These are phyloP conservation scores for Bruguiera hainesii DNA, from an alignment of 441 rosid genomes.

Conservation along the genomic window DNA sequence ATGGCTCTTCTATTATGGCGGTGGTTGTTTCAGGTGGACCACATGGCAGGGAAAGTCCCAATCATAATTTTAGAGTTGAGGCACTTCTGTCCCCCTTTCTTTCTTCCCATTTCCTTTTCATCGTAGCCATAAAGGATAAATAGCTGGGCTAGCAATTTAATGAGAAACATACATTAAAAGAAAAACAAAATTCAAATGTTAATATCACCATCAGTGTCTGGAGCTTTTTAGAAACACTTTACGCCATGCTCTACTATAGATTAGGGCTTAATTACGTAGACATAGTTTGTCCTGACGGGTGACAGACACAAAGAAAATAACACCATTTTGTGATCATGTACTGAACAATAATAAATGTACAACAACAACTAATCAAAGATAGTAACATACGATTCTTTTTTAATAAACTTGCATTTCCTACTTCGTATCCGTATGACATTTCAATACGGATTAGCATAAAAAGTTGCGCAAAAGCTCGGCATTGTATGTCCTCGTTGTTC, in stretches of 20 bases:
- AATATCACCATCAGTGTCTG: no score
- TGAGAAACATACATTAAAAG: neutral
- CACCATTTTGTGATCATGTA: no score
- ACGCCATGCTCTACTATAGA: no score
- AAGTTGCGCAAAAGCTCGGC: neutral
- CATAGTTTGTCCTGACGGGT: no score
- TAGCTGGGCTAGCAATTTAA: neutral
- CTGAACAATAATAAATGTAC: no score
- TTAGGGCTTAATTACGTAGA: no score
- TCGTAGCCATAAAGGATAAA: conserved; percentile 9
- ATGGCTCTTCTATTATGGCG: conserved; percentile 15
- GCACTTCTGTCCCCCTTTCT: conserved; percentile 9
- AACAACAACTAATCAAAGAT: no score
- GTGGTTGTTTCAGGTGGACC: conserved; percentile 36
- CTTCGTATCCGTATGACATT: neutral
- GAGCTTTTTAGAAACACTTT: no score
- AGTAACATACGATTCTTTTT: no score
- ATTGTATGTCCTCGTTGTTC: neutral
- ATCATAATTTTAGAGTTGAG: neutral
- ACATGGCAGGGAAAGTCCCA: conserved; percentile 16
- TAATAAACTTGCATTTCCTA: no score
- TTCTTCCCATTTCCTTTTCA: neutral
- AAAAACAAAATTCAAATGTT: no score
- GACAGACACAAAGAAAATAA: no score
- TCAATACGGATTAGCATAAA: neutral